Percentiles rank a stretch among this genome's conserved stretches.
Conservation (phyloP, 2,329 filamentous ascomycete genomes). For the Sarocladiaceae sp. region DNA sequence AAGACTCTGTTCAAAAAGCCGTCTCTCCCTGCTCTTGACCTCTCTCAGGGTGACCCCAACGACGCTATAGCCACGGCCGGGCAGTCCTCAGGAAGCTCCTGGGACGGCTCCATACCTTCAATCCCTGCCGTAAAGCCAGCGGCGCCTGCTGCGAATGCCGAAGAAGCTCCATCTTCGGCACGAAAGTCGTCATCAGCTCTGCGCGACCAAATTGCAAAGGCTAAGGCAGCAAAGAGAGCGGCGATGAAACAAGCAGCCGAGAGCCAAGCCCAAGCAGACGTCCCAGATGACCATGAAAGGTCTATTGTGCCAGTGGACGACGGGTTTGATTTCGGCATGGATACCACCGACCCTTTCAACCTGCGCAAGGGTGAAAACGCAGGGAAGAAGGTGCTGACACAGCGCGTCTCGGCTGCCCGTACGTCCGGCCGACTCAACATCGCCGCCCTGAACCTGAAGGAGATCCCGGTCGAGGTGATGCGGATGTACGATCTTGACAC, state of each 20-base stretch:
- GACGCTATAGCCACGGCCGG: slow-evolving; percentile 12
- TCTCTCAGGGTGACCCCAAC: slow-evolving; percentile 13
- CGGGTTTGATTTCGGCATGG: slow-evolving; percentile 43
- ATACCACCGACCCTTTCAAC: slow-evolving; percentile 62
- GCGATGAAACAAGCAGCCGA: slow-evolving; percentile 29
- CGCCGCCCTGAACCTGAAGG: slow-evolving; percentile 70
- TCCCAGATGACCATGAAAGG: slow-evolving; percentile 14
- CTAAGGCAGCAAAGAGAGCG: slow-evolving; percentile 72
- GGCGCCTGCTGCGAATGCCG: slow-evolving; percentile 14
- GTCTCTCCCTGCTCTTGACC: slow-evolving; percentile 35
- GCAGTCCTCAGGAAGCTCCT: slow-evolving; percentile 19
- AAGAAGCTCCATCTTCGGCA: slow-evolving; percentile 18
- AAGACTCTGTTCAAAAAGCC: slow-evolving; percentile 51
- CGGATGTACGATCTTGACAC: slow-evolving; percentile 83
- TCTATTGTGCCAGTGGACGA: slow-evolving; percentile 40
- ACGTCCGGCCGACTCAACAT: slow-evolving; percentile 82
- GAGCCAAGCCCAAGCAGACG: slow-evolving; percentile 6
- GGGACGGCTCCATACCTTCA: slow-evolving; percentile 20
- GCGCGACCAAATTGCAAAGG: slow-evolving; percentile 86
- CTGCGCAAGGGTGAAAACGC: slow-evolving; percentile 51
- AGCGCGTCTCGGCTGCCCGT: slow-evolving; percentile 66
- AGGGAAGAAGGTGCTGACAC: slow-evolving; percentile 61
- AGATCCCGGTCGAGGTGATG: slow-evolving; percentile 76
- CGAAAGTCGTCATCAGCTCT: slow-evolving; percentile 72
- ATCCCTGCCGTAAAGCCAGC: slow-evolving; percentile 3